Evolutionary conservation across 768 basidiomycete species (phyloP), one percentile per base, ranked within the genome.

Genomic region (Leccinum incarnatum): DNA sequence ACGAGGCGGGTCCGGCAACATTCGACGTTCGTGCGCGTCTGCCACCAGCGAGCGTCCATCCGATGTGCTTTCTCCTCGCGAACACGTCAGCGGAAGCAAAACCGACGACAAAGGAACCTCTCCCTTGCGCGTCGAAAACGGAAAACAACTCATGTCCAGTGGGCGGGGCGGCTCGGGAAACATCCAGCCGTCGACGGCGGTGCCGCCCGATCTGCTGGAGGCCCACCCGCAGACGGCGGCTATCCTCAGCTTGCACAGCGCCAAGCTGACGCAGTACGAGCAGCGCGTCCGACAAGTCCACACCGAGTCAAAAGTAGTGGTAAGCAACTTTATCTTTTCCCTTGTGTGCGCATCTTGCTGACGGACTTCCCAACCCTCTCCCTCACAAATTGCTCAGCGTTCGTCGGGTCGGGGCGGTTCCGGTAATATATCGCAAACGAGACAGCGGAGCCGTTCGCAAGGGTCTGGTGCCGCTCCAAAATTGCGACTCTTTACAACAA

Each of bases 81-180:
- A 30, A 4, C 29, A 11, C 10, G 49, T 25, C 55, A 47, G 25
- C 2, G 15, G 1, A 7, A 55, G 1, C 11, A n/a, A 51, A 23
- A 45, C 34, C 8, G 3, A 45, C 5, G 54, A 56, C 15, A 67
- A 51, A 6, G 45, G 45, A 9, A 15, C 54, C 46, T 10, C 27
- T n/a, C 19, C 29, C 14, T 27, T 37, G 0, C 12, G 19, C 15
- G 12, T 11, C n/a, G 56, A 46, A 0, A 23, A 29, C 11, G 30
- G 14, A 10, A 42, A 42, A n/a, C 57, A 61, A n/a, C 61, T 66
- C 53, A 58, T 34, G 8, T 72, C 68, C 7, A 66, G 63, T 6
- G 70, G 69, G 4, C 61, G 69, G 10, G 69, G 69, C 0, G 69
- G 70, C 5, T 56, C 62, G 17, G 69, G 69, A 34, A 71, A 71